Evolutionary conservation across 2,329 filamentous ascomycete species (phyloP).

Genomic region (Zasmidium citrigriseum): DNA sequence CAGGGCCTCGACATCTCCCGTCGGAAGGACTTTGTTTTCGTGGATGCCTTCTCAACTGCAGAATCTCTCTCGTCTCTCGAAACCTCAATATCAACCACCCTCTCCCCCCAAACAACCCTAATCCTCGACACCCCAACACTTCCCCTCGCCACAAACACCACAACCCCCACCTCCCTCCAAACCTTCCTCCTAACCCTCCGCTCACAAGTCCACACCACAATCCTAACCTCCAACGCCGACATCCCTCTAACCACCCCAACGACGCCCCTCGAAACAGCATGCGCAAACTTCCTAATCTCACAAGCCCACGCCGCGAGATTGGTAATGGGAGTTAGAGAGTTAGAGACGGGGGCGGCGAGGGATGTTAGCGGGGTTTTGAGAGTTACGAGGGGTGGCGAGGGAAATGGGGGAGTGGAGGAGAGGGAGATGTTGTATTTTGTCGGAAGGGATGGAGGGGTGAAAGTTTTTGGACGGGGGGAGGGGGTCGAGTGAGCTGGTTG

Average conservation of each 20-base stretch:
- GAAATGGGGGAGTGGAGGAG: constrained; percentile 41
- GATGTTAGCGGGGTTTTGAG: constrained; percentile 89
- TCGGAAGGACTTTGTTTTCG: constrained; percentile 66
- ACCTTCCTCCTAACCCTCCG: constrained; percentile 33
- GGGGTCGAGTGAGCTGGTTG: not conserved
- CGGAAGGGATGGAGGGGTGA: constrained; percentile 74
- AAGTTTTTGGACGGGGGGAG: constrained; percentile 77
- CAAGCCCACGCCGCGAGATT: constrained; percentile 74
- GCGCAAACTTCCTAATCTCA: constrained; percentile 69
- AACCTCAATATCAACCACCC: not conserved
- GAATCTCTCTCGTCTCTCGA: constrained; percentile 3
- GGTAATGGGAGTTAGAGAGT: constrained; percentile 69
- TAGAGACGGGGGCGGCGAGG: constrained; percentile 85
- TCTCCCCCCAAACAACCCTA: constrained; percentile 36
- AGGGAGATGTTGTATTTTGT: constrained; percentile 82
- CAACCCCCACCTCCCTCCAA: constrained; percentile 31
- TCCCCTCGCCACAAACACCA: constrained; percentile 40
- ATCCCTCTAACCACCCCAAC: constrained; percentile 31
- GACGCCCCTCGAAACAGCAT: constrained; percentile 69
- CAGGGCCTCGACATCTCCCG: constrained; percentile 72
- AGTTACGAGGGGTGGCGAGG: constrained; percentile 61
- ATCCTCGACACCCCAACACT: constrained; percentile 48
- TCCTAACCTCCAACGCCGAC: constrained; percentile 57
- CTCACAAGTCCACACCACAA: constrained; percentile 57
- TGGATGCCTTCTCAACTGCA: constrained; percentile 64